A percentile compares a stretch with the other conserved stretches of the same genome.
Evolutionary conservation across 768 basidiomycete genomes (phyloP).

Genomic region (Cubamyces lactineus): DNA sequence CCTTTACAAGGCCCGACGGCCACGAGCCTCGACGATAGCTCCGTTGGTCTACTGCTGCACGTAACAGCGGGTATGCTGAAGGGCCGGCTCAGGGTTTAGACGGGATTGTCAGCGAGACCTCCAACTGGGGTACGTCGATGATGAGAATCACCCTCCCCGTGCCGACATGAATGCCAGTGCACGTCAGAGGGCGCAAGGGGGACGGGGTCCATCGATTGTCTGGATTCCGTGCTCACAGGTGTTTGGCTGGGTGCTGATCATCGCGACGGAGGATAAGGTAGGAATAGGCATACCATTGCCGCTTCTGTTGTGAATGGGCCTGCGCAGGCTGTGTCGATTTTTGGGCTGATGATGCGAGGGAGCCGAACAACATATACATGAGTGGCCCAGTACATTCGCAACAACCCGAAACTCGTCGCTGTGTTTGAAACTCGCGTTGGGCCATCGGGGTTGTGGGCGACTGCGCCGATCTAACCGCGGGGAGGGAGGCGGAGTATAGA

Average conservation of each 20-base stretch:
- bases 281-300: slow-evolving; percentile 9
- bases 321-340: slow-evolving; percentile 13
- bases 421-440: slow-evolving; percentile 12
- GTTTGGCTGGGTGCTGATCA: slow-evolving; percentile 9
- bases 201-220: background rate
- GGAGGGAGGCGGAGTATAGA: background rate
- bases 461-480: slow-evolving; percentile 20
- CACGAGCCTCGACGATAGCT: slow-evolving; percentile 10
- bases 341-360: slow-evolving; percentile 11
- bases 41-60: slow-evolving; percentile 3
- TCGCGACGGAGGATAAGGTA: slow-evolving; percentile 11
- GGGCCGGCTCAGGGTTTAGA: background rate
- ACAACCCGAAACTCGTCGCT: slow-evolving; percentile 11
- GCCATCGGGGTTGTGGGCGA: slow-evolving; percentile 4
- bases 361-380: slow-evolving; percentile 10
- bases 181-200: background rate
- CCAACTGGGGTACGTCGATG: background rate
- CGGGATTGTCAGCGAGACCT: background rate
- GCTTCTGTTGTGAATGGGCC: slow-evolving; percentile 6
- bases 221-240: background rate
- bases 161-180: too few relatives aligned
- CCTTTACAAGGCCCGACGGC: background rate
- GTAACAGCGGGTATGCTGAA: slow-evolving; percentile 5
- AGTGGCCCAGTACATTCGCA: background rate
- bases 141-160: background rate